These are phyloP conservation scores for Rhodamnia argentea DNA, from an alignment of 345 rosid genomes.

Conservation along the genomic window DNA sequence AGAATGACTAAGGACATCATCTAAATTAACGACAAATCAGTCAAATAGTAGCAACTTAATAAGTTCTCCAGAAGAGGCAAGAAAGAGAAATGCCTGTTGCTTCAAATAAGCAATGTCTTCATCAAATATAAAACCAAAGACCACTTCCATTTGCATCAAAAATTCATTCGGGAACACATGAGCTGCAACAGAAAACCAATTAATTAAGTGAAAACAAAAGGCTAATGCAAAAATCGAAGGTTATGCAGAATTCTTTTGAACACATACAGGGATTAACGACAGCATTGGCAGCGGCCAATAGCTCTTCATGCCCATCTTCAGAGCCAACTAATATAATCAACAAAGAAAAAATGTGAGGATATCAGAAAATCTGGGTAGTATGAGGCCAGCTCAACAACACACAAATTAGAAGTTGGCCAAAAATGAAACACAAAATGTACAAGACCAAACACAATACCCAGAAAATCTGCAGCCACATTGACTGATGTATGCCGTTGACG, in stretches of 20 bases:
- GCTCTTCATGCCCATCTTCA: conserved; percentile 76
- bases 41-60: neutral
- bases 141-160: conserved; percentile 83
- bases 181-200: conserved; percentile 42
- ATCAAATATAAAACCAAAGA: conserved; percentile 62
- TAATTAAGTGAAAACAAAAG: conserved; percentile 8
- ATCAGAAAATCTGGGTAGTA: neutral
- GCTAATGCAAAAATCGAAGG: conserved; percentile 1
- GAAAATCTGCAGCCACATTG: conserved; percentile 55
- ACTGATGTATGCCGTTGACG: conserved; percentile 55
- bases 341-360: neutral
- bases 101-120: conserved; percentile 52
- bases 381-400: neutral
- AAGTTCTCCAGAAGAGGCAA: neutral
- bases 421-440: neutral
- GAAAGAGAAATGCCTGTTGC: conserved; percentile 45
- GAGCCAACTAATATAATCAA: conserved; percentile 45
- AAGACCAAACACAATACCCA: conserved; percentile 42
- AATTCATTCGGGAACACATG: conserved; percentile 38
- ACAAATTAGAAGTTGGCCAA: neutral
- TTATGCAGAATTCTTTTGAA: neutral
- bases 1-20: neutral
- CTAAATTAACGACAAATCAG: neutral
- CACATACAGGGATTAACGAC: conserved; percentile 51
- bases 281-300: conserved; percentile 75